phyloP scores from a whole-genome alignment of 306 rosid species.

The Mimosa bimucronata region DNA sequence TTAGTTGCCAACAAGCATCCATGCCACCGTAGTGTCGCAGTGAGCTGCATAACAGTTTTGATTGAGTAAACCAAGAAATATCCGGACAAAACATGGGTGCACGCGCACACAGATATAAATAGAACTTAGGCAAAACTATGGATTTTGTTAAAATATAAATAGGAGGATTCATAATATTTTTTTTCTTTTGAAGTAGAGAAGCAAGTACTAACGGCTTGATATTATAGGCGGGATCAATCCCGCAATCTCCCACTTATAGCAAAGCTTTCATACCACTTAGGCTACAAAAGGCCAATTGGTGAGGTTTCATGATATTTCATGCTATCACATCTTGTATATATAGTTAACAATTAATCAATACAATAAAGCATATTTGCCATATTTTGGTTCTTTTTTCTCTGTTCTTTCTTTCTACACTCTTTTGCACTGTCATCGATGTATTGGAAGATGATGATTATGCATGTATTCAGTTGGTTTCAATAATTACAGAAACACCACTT shows the following conservation, averaged over 20 bases:
- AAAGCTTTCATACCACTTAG: too few species aligned
- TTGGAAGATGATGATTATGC: not conserved
- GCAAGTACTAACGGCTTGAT: too few species aligned
- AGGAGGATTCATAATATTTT: not conserved
- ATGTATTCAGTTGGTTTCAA: not conserved
- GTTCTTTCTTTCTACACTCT: not conserved
- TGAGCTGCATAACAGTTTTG: constrained; percentile 69
- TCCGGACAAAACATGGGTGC: not conserved
- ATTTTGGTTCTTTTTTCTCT: not conserved
- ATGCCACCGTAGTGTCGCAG: constrained; percentile 86
- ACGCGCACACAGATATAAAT: not conserved
- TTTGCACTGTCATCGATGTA: not conserved
- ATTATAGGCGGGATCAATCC: too few species aligned
- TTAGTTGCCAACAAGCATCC: constrained; percentile 94
- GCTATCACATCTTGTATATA: not conserved
- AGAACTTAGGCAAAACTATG: not conserved
- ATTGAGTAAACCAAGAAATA: constrained; percentile 13
- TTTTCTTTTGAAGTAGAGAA: too few species aligned
- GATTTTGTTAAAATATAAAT: too few species aligned
- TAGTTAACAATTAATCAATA: not conserved
- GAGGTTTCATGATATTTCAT: not conserved
- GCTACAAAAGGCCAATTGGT: too few species aligned
- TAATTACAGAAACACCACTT: not conserved
- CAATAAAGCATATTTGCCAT: not conserved
- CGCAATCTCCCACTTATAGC: too few species aligned